Base-by-base conservation (phyloP, 225 moss, liverwort and hornwort species). In the Asterella californica region DNA sequence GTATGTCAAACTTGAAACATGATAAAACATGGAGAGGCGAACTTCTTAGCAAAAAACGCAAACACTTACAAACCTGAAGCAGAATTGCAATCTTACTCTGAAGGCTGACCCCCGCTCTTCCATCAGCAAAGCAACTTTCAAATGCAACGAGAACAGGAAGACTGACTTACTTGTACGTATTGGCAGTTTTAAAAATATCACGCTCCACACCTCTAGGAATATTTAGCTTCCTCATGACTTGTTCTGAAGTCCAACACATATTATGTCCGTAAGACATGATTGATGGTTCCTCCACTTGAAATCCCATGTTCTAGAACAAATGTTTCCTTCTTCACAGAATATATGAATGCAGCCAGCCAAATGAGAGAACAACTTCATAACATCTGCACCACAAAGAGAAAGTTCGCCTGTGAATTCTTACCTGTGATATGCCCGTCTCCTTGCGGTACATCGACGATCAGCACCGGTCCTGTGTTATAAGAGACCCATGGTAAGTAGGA, bases 391-490 rank as follows among this genome's bases (percentile, higher is more conserved):
- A 10, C 60, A n/a, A 21, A 61, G 65, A 66, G 29, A 66, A 27
- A 8, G 8, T 66, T 27, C 24, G n/a, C 65, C 1, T 12, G 11
- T 55, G 32, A 42, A 11, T 17, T 25, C n/a, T 60, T 74, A 94
- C 91, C 93, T 80, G 95, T 95, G 76, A 93, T 84, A 85, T 95
- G 92, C 65, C 88, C 88, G 74, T 89, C 82, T 76, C 89, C 83
- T 54, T 91, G 86, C 4, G 93, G 91, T 29, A 86, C 89, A 85
- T 95, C 95, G 24, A 95, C 84, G 49, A 93, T 75, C 73, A 95
- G 89, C 75, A 92, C 93, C 1, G 95, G 91, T 82, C 95, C 95
- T 93, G 88, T 75, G 27, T 33, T 47, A 73, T 15, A 32, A 52
- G 10, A 15, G 21, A 12, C 12, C 14, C n/a, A 9, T 7, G 47